These are phyloP conservation scores for Theobroma cacao DNA, from an alignment of 345 rosid genomes.

Conservation along the genomic window DNA sequence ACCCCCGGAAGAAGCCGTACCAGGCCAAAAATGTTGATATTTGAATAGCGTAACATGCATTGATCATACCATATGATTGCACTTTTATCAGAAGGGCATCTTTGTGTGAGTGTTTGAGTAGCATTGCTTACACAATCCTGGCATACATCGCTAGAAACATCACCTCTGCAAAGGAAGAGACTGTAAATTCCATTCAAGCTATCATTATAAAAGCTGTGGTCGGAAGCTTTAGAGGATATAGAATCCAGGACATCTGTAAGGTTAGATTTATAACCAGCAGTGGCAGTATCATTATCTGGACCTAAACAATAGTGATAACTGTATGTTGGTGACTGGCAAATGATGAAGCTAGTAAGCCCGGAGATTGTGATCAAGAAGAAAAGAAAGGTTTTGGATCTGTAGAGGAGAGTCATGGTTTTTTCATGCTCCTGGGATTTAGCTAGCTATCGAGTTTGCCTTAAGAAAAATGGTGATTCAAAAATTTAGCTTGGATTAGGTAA, in stretches of 20 bases:
- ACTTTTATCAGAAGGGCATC: constrained; percentile 18
- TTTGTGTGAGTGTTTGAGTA: neutral
- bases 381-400: neutral
- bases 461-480: neutral
- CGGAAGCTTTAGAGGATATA: neutral
- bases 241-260: neutral
- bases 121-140: constrained; percentile 21
- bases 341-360: neutral
- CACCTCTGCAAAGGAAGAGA: constrained; percentile 42
- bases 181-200: constrained; percentile 16
- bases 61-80: constrained; percentile 38
- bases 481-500: neutral
- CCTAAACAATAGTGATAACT: neutral
- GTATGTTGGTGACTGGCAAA: neutral
- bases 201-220: neutral
- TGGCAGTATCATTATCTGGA: neutral
- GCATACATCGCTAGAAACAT: constrained; percentile 13
- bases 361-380: constrained; percentile 1
- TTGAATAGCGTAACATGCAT: constrained; percentile 36
- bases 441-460: neutral
- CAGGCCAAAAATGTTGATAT: constrained; percentile 3
- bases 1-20: neutral
- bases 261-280: neutral
- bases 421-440: neutral
- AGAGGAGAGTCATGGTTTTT: neutral